A percentile compares a stretch with the other conserved stretches of the same genome.
phyloP scores from a whole-genome alignment of 2,329 filamentous ascomycete species.

The Aspergillus sclerotialis region DNA sequence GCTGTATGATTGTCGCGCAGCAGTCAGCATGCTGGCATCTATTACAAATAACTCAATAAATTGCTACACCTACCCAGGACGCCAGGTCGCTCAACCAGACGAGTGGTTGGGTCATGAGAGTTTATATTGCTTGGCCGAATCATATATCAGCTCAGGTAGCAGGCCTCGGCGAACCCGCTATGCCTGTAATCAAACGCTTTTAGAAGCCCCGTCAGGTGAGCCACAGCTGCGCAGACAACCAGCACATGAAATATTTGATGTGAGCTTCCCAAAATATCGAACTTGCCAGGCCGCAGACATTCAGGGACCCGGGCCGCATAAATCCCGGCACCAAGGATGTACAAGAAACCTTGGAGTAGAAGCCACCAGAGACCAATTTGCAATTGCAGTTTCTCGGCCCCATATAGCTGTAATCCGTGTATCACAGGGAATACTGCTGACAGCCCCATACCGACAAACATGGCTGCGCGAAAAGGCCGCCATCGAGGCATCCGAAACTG shows the following conservation, averaged over 20 bases:
- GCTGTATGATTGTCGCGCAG: slow-evolving; percentile 9
- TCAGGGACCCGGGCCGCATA: slow-evolving; percentile 87
- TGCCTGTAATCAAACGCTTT: slow-evolving; percentile 85
- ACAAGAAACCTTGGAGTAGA: slow-evolving; percentile 70
- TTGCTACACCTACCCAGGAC: slow-evolving; percentile 10
- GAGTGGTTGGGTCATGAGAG: too few species aligned
- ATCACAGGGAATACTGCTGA: slow-evolving; percentile 77
- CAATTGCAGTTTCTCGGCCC: slow-evolving; percentile 56
- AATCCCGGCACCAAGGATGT: slow-evolving; percentile 76
- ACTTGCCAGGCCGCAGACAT: slow-evolving; percentile 65
- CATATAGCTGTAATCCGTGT: slow-evolving; percentile 65
- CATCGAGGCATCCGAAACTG: slow-evolving; percentile 76
- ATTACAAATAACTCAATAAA: slow-evolving; percentile 10
- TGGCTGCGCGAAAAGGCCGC: slow-evolving; percentile 75
- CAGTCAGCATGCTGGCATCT: slow-evolving; percentile 10
- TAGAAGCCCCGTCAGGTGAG: slow-evolving; percentile 73
- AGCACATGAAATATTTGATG: slow-evolving; percentile 95
- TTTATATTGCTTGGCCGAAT: slow-evolving; percentile 8
- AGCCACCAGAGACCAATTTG: slow-evolving; percentile 78
- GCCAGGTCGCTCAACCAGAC: slow-evolving; percentile 8
- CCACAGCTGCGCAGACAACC: slow-evolving; percentile 72
- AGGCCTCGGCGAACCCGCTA: slow-evolving; percentile 49
- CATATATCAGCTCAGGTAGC: slow-evolving; percentile 21
- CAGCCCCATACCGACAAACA: slow-evolving; percentile 83
- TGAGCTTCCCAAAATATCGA: slow-evolving; percentile 87